Evolutionary conservation across 768 basidiomycete species (phyloP), one percentile per base, ranked within the genome.

Genomic region (Psilocybe sp.): DNA sequence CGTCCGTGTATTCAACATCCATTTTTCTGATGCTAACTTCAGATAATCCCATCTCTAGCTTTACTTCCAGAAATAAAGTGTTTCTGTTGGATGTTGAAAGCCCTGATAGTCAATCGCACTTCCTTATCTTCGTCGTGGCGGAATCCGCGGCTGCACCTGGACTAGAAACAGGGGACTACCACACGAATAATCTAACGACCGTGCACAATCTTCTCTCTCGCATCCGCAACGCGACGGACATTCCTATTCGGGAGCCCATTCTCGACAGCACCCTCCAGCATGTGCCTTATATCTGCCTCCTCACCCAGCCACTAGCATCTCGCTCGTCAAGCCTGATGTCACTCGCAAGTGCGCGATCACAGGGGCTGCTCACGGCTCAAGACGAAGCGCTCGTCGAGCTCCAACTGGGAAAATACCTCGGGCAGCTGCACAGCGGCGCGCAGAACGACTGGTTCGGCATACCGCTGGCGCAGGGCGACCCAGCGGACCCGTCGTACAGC

Each of bases 401-500:
- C n/a, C 70, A 75, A 46, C 68, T 87, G 2, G 89, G 88, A 6
- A 64, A 72, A 32, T 72, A 79, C 57, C 74, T 89, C 34, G 79
- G 78, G 5, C 74, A 81, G 49, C 68, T 88, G n/a, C 88, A 90
- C 58, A 72, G 64, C 10, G 68, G 69, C 18, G 74, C 87, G n/a
- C 83, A 85, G 60, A 88, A 87, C 68, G 85, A 89, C 59, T 89
- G 82, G 81, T 90, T 81, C 55, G 88, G 88, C 3, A 57, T 72
- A 3, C 82, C 83, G 14, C 47, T 40, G 23, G 23, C 23, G 28
- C 57, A 63, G 28, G 53, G 51, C 5, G 64, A 59, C 16, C 65
- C 70, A n/a, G 47, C 18, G 10, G 69, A 75, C 5, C 65, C 72
- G 13, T 74, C 73, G 1, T 87, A 84, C 61, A 84, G 78, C 64